These are phyloP conservation scores for Cordia subcordata DNA, from an alignment of 257 asterid species.

Conservation along the genomic window DNA sequence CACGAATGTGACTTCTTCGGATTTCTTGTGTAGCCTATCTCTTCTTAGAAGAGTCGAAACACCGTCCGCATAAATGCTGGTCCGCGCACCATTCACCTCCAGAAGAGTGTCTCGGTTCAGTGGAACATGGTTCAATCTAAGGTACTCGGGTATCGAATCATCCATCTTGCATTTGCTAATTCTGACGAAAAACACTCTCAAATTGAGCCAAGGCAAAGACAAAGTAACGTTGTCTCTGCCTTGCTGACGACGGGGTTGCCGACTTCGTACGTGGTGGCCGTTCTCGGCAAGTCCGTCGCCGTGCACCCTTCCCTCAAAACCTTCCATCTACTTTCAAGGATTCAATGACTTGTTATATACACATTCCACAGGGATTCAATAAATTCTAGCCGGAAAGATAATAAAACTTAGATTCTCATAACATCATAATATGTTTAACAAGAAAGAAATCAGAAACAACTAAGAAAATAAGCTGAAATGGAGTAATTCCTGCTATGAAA, in stretches of 20 bases:
- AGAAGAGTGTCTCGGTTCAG: constrained; percentile 49
- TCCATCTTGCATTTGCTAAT: constrained; percentile 55
- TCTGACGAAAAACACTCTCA: constrained; percentile 62
- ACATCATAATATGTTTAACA: no score
- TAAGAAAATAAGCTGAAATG: no score
- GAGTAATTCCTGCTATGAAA: no score
- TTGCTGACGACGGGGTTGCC: constrained; percentile 17
- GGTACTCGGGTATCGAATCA: constrained; percentile 46
- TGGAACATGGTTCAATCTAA: constrained; percentile 58
- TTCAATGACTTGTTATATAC: constrained; percentile 13
- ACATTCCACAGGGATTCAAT: no score
- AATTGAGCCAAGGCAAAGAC: constrained; percentile 53
- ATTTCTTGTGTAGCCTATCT: constrained; percentile 49
- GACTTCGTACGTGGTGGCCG: constrained; percentile 23
- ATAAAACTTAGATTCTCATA: no score
- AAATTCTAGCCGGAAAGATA: no score
- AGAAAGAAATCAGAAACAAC: no score
- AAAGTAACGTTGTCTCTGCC: background rate
- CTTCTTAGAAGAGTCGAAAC: constrained; percentile 50
- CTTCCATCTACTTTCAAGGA: background rate
- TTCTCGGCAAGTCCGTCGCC: constrained; percentile 34
- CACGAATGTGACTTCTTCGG: constrained; percentile 62
- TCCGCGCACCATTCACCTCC: constrained; percentile 59
- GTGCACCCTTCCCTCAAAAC: constrained; percentile 19
- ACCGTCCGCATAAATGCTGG: constrained; percentile 53